Evolutionary conservation across 331 rosid genomes (phyloP), one percentile per base, ranked within the genome.

Genomic region (Erythrophleum ivorense): DNA sequence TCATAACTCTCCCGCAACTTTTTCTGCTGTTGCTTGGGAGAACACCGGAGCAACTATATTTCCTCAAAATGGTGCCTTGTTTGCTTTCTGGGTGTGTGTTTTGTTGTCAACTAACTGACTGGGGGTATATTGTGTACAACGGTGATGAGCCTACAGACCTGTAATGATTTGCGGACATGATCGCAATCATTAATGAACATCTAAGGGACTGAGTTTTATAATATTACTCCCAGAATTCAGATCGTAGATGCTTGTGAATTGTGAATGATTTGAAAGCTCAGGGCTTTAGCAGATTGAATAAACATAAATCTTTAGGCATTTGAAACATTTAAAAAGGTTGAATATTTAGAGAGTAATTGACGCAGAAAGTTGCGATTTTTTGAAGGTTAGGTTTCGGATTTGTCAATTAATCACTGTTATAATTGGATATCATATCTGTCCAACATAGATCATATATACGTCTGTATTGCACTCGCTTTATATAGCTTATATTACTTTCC

Each of bases 161-260:
- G 89, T 83, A 83, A 88, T 85, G 91, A 88, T 60, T 82, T 88
- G 86, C 85, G 77, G 86, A 24, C 0, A 85, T 85, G 91, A 88
- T 88, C 75, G 87, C 86, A 88, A 69, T 46, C 52, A 0, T 78
- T 80, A 80, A 48, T 68, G 88, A 88, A 88, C 89, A 88, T 85
- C 88, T 88, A 88, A 85, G 89, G 89, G 89, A 83, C 86, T 85
- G 89, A 83, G 86, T 88, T 78, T 16, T 55, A 8, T 54, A 5
- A 21, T 59, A 9, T 11, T n/a, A n/a, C 66, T 70, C 68, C 38
- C 36, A 40, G 14, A 40, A 67, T 70, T 4, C 3, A 0, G 5
- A 1, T 67, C 7, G 36, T 71, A 3, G 5, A 16, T 68, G 21
- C 13, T 9, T 82, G 3, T 68, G 7, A 73, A 46, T 5, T 34